Percentiles rank a stretch among this genome's conserved stretches.
Conservation (phyloP, 352 stramenopile species). For the Phytophthora sp. region DNA sequence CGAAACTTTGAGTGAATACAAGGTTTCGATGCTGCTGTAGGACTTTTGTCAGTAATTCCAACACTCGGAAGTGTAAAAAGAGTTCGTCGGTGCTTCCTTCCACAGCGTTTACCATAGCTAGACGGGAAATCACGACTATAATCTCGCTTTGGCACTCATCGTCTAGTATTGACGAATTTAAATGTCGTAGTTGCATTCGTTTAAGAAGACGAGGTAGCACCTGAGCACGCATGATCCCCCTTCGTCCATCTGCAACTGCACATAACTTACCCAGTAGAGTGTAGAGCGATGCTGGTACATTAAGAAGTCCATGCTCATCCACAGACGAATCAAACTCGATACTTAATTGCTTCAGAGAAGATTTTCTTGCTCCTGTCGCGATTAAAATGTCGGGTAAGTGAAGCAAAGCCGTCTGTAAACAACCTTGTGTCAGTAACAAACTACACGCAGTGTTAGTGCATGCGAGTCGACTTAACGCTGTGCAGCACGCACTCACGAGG, state of each 20-base stretch:
- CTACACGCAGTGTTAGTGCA: conserved; percentile 59
- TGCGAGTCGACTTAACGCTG: conserved; percentile 62
- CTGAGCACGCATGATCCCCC: conserved; percentile 64
- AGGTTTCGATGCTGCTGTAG: conserved; percentile 26
- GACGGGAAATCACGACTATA: conserved; percentile 50
- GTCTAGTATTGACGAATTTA: conserved; percentile 27
- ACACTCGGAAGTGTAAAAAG: conserved; percentile 70
- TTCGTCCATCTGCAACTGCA: conserved; percentile 59
- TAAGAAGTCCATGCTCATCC: conserved; percentile 52
- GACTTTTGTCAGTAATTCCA: conserved; percentile 53
- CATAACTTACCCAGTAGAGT: conserved; percentile 72
- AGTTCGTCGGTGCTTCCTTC: conserved; percentile 76
- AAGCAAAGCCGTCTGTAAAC: conserved; percentile 57
- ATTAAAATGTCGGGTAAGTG: conserved; percentile 62
- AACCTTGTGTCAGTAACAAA: conserved; percentile 57
- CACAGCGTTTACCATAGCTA: conserved; percentile 59
- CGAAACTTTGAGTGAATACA: conserved; percentile 1
- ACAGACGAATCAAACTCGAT: conserved; percentile 41
- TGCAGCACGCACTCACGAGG: conserved; percentile 62
- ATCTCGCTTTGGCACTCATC: conserved; percentile 74
- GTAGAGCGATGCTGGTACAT: conserved; percentile 68
- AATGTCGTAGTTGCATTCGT: conserved; percentile 58
- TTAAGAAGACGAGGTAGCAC: conserved; percentile 75
- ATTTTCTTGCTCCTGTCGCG: conserved; percentile 8
- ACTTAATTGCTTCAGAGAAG: conserved; percentile 20